Conservation (phyloP, 768 basidiomycete species). For the Pilatotrama ljubarskyi region DNA sequence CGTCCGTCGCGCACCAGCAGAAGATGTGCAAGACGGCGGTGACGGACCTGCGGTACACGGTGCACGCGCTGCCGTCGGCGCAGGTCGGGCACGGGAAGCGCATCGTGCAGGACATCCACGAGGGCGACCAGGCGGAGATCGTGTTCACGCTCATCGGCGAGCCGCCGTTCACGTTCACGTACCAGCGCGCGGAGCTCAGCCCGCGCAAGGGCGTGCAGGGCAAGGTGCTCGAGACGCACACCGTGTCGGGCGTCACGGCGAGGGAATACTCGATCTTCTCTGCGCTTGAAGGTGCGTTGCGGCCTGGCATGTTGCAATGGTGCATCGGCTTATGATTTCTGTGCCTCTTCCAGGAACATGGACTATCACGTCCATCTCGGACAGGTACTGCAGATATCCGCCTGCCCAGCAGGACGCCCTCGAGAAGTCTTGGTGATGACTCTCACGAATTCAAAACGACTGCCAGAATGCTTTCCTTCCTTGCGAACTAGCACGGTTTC, state of each 20-base stretch:
- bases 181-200: slow-evolving; percentile 78
- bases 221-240: slow-evolving; percentile 89
- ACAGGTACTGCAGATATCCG: slow-evolving; percentile 89
- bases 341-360: slow-evolving; percentile 62
- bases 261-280: slow-evolving; percentile 90
- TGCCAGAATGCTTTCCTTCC: neutral
- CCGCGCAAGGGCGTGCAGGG: slow-evolving; percentile 68
- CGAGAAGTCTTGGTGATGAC: slow-evolving; percentile 35
- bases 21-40: slow-evolving; percentile 87
- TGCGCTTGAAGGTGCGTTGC: slow-evolving; percentile 74
- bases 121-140: slow-evolving; percentile 95
- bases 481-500: slow-evolving; percentile 1
- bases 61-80: slow-evolving; percentile 86
- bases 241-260: slow-evolving; percentile 73
- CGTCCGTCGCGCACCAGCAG: slow-evolving; percentile 89
- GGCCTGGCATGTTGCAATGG: neutral
- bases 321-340: neutral
- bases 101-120: slow-evolving; percentile 83
- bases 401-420: slow-evolving; percentile 57
- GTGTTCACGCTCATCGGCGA: slow-evolving; percentile 86
- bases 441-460: neutral
- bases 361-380: slow-evolving; percentile 91
- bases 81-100: slow-evolving; percentile 85
- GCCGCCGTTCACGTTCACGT: slow-evolving; percentile 96
- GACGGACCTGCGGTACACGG: slow-evolving; percentile 66